These are phyloP conservation scores for Pestalotiopsis sp. DNA, from an alignment of 2,329 filamentous ascomycete species.

Conservation along the genomic window DNA sequence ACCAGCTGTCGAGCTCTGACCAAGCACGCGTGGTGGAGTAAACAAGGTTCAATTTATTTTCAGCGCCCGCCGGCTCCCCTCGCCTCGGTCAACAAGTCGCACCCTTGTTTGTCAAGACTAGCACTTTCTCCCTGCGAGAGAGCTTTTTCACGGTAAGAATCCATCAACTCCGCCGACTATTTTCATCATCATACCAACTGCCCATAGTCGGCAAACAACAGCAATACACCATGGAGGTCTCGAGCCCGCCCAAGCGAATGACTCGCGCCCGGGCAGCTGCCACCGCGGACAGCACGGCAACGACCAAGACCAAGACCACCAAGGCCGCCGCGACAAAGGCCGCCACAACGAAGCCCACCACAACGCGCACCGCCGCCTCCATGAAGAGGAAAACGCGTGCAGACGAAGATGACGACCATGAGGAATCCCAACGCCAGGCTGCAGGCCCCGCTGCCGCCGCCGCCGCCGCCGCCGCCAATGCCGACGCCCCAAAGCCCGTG, in stretches of 20 bases:
- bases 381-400: constrained; percentile 56
- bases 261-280: constrained; percentile 52
- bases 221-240: constrained; percentile 48
- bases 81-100: neutral
- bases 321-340: constrained; percentile 36
- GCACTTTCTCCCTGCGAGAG: neutral
- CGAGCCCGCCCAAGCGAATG: constrained; percentile 61
- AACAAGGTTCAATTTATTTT: constrained; percentile 11
- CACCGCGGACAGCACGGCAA: constrained; percentile 30
- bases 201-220: neutral
- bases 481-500: constrained; percentile 34
- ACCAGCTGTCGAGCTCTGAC: constrained; percentile 2
- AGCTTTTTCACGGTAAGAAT: constrained; percentile 7
- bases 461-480: constrained; percentile 19
- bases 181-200: neutral
- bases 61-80: neutral
- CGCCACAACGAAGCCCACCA: constrained; percentile 37
- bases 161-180: neutral
- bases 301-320: constrained; percentile 49
- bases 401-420: constrained; percentile 55
- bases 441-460: neutral
- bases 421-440: constrained; percentile 37
- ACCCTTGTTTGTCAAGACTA: neutral
- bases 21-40: constrained; percentile 4
- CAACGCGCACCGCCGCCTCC: constrained; percentile 13